These are phyloP conservation scores for Jackrogersella multiformis DNA, from an alignment of 495 filamentous ascomycete species.

Conservation along the genomic window DNA sequence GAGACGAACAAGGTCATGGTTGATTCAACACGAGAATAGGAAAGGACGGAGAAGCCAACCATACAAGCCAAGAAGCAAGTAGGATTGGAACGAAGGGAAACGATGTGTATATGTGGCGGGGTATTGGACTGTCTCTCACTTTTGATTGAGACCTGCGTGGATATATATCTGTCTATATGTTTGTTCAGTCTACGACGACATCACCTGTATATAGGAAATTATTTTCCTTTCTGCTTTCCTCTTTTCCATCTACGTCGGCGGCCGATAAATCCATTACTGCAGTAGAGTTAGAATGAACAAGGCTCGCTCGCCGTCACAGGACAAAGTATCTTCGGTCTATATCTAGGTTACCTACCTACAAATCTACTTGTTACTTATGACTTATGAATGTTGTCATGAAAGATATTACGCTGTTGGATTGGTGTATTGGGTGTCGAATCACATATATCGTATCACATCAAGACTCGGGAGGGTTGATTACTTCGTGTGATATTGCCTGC, in stretches of 20 bases:
- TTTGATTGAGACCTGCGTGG: constrained; percentile 10
- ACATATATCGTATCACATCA: neutral
- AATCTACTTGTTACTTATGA: too few species aligned
- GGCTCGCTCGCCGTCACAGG: constrained; percentile 31
- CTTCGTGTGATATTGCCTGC: constrained; percentile 28
- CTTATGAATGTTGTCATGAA: neutral
- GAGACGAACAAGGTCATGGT: neutral
- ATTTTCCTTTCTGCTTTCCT: neutral
- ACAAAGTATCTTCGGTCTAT: too few species aligned
- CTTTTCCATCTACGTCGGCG: constrained; percentile 6
- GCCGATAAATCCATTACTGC: constrained; percentile 6
- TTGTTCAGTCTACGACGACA: constrained; percentile 8
- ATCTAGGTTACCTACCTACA: constrained; percentile 1
- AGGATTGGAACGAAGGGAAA: constrained; percentile 1
- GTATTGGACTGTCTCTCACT: neutral
- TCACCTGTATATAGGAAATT: constrained; percentile 26
- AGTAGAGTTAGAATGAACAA: constrained; percentile 34
- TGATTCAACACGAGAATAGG: constrained; percentile 8
- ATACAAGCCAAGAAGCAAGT: neutral
- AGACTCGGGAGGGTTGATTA: neutral
- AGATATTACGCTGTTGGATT: neutral
- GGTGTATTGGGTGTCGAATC: neutral
- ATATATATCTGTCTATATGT: constrained; percentile 11
- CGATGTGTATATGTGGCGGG: constrained; percentile 5
- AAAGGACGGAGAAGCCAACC: neutral